Conservation (phyloP, 768 basidiomycete genomes). For the Rossbeevera mucosa region DNA sequence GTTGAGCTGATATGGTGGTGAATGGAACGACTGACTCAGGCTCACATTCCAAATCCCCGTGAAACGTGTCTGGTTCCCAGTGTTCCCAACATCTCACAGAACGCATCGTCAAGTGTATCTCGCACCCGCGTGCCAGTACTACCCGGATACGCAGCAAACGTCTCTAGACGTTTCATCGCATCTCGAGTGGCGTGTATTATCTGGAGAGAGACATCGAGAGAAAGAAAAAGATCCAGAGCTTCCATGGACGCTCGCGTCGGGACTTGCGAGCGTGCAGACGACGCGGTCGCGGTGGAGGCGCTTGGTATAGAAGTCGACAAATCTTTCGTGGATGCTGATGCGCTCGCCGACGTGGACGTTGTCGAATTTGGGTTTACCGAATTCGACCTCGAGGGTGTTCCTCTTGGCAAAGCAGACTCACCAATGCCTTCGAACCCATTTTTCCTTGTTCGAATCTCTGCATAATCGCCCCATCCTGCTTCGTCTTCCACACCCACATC, state of each 20-base stretch:
- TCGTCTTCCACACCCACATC: slow-evolving; percentile 12
- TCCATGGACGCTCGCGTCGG: slow-evolving; percentile 11
- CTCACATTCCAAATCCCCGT: slow-evolving; percentile 74
- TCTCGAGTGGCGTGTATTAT: slow-evolving; percentile 93
- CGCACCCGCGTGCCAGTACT: slow-evolving; percentile 81
- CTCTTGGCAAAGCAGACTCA: not conserved
- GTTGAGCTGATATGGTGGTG: not conserved
- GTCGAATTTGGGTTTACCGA: not conserved
- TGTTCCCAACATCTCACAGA: slow-evolving; percentile 76
- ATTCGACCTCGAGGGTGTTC: not conserved
- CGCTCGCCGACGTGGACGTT: not conserved
- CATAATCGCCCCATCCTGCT: slow-evolving; percentile 25
- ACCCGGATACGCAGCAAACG: slow-evolving; percentile 83
- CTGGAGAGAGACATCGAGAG: slow-evolving; percentile 85
- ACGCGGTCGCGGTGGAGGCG: not conserved
- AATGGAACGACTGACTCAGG: slow-evolving; percentile 1
- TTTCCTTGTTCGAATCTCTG: slow-evolving; percentile 3
- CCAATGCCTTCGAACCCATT: not conserved
- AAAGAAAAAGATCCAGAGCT: slow-evolving; percentile 81
- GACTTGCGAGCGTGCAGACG: slow-evolving; percentile 11
- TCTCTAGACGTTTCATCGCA: slow-evolving; percentile 86
- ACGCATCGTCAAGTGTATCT: slow-evolving; percentile 92
- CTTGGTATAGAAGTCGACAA: not conserved
- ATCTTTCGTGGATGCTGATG: slow-evolving; percentile 1
- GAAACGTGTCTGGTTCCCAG: slow-evolving; percentile 75